Conservation (phyloP, 208 protist genomes). For the Leishmania tarentolae region DNA sequence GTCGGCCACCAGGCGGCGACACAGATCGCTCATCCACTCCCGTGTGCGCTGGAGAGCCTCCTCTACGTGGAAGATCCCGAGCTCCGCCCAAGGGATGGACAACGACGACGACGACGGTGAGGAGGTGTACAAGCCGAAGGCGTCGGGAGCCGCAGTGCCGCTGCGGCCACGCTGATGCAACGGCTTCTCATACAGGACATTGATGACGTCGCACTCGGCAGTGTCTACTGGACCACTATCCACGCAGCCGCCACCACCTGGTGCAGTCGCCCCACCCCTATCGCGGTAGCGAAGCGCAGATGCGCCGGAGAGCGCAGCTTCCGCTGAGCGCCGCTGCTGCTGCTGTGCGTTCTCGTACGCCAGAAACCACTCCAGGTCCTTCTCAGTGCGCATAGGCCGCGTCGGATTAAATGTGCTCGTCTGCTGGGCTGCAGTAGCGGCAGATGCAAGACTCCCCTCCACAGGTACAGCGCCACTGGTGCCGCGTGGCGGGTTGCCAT, state of each 20-base stretch:
- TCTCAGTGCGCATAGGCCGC: slow-evolving; percentile 44
- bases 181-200: slow-evolving; percentile 5
- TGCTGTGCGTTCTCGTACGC: slow-evolving; percentile 19
- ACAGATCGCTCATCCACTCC: slow-evolving; percentile 65
- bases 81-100: slow-evolving; percentile 45
- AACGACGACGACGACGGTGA: slow-evolving; percentile 7
- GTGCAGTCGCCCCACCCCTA: background rate
- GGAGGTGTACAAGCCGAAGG: background rate
- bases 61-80: slow-evolving; percentile 57
- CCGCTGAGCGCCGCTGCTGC: slow-evolving; percentile 7
- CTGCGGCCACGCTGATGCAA: slow-evolving; percentile 4
- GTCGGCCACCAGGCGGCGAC: slow-evolving; percentile 52
- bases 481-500: background rate
- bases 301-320: background rate
- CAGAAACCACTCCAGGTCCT: slow-evolving; percentile 49
- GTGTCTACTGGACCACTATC: background rate
- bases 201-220: slow-evolving; percentile 13
- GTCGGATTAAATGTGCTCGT: slow-evolving; percentile 18
- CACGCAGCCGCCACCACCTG: background rate
- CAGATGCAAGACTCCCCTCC: background rate
- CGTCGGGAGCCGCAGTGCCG: background rate
- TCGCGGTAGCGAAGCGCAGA: slow-evolving; percentile 5
- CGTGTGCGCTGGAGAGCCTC: slow-evolving; percentile 49
- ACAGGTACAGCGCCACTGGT: background rate
- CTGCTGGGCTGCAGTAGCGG: background rate